Conservation (phyloP, 805 yeast species). For the Cyberlindnera saturnus region DNA sequence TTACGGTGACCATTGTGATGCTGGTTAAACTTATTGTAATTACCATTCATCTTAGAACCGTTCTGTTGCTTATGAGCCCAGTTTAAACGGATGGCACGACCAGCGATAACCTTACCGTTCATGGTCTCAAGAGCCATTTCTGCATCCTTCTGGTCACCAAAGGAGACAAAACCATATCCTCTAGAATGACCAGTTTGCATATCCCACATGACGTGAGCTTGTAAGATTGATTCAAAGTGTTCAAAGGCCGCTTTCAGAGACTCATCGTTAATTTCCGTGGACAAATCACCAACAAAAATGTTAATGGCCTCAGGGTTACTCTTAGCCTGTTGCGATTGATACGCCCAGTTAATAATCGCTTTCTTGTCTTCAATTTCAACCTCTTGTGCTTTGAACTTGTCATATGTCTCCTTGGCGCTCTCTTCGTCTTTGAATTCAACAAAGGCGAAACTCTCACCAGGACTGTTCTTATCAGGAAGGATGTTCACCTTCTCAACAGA, state of each 20-base stretch:
- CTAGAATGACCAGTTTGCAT: constrained; percentile 90
- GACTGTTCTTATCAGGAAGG: constrained; percentile 67
- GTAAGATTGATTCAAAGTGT: constrained; percentile 53
- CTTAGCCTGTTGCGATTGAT: constrained; percentile 66
- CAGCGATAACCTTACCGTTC: constrained; percentile 69
- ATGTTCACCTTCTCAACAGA: constrained; percentile 61
- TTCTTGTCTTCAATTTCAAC: constrained; percentile 41
- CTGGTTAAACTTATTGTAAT: constrained; percentile 4
- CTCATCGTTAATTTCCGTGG: constrained; percentile 79
- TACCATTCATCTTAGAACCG: constrained; percentile 11
- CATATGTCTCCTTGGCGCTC: constrained; percentile 58
- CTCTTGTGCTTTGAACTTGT: constrained; percentile 31
- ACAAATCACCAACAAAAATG: constrained; percentile 81
- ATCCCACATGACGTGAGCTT: constrained; percentile 96
- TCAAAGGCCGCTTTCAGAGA: constrained; percentile 51
- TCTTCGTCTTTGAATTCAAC: constrained; percentile 59
- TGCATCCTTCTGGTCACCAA: constrained; percentile 61
- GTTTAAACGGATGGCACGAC: constrained; percentile 75
- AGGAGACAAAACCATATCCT: constrained; percentile 88
- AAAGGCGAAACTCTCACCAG: constrained; percentile 77
- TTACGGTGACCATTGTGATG: constrained; percentile 8
- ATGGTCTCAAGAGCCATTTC: constrained; percentile 63
- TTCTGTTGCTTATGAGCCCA: constrained; percentile 74
- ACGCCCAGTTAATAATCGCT: constrained; percentile 75
- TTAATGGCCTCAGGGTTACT: constrained; percentile 51